phyloP scores from a whole-genome alignment of 2,329 filamentous ascomycete species.

The Stagonosporopsis chrysanthemi region DNA sequence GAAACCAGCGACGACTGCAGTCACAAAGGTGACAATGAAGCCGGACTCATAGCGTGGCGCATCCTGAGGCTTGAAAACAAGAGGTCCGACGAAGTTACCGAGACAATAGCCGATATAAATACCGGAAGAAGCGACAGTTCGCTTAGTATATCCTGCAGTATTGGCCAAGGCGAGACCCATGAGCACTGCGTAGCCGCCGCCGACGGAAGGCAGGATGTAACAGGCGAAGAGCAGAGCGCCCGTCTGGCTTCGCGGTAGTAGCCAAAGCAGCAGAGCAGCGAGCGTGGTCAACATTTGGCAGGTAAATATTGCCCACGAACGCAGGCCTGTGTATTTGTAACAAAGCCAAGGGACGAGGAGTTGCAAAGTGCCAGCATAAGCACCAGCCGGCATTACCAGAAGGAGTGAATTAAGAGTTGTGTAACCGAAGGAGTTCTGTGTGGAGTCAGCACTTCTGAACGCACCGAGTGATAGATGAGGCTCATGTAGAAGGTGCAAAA shows the following conservation, averaged over 20 bases:
- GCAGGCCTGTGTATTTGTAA: slow-evolving; percentile 27
- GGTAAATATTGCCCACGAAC: slow-evolving; percentile 36
- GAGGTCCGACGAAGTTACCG: slow-evolving; percentile 47
- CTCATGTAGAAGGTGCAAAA: not conserved
- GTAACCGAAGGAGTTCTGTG: slow-evolving; percentile 28
- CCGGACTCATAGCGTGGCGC: slow-evolving; percentile 45
- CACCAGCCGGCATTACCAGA: slow-evolving; percentile 30
- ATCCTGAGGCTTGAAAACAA: slow-evolving; percentile 27
- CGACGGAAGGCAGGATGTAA: slow-evolving; percentile 55
- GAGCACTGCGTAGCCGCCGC: slow-evolving; percentile 58
- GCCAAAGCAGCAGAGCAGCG: slow-evolving; percentile 46
- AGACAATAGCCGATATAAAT: slow-evolving; percentile 60
- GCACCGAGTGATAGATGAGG: not conserved
- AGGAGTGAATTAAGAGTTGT: slow-evolving; percentile 28
- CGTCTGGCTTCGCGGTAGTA: slow-evolving; percentile 34
- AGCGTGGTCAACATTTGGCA: slow-evolving; percentile 50
- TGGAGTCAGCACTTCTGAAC: not conserved
- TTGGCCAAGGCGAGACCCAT: slow-evolving; percentile 59
- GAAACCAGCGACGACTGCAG: slow-evolving; percentile 42
- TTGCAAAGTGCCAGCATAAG: slow-evolving; percentile 28
- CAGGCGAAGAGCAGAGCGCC: slow-evolving; percentile 57
- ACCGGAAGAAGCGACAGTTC: slow-evolving; percentile 55
- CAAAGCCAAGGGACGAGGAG: slow-evolving; percentile 29
- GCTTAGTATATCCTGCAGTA: slow-evolving; percentile 56
- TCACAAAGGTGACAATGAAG: slow-evolving; percentile 52